These are phyloP conservation scores for Aspergillus campestris DNA, from an alignment of 495 filamentous ascomycete genomes.

Conservation along the genomic window DNA sequence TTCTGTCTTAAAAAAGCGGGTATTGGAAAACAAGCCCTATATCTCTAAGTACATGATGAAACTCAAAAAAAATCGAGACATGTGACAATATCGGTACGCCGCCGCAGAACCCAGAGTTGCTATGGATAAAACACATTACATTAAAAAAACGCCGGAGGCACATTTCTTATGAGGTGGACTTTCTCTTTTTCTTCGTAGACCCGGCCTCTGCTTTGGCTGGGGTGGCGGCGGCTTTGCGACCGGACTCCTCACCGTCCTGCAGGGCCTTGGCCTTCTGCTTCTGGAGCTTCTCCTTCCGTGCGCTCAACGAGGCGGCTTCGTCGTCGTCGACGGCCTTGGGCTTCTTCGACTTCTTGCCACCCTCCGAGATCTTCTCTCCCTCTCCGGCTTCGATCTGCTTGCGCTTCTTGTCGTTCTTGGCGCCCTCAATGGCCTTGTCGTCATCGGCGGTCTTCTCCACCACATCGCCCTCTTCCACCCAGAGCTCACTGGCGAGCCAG, in stretches of 20 bases:
- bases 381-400: conserved; percentile 36
- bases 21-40: conserved; percentile 9
- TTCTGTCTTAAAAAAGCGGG: conserved; percentile 2
- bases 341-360: conserved; percentile 49
- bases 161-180: conserved; percentile 32
- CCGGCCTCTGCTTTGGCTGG: conserved; percentile 11
- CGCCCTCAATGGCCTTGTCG: conserved; percentile 38
- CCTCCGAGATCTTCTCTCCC: conserved; percentile 49
- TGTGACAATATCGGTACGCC: conserved; percentile 33
- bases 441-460: conserved; percentile 48
- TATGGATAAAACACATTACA: conserved; percentile 22
- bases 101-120: conserved; percentile 9
- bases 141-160: conserved; percentile 16
- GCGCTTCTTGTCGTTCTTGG: conserved; percentile 59
- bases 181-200: conserved; percentile 36
- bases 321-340: conserved; percentile 37
- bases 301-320: conserved; percentile 41
- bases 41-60: conserved; percentile 6
- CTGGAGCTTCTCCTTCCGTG: conserved; percentile 52
- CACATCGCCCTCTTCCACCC: conserved; percentile 74
- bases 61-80: conserved; percentile 13
- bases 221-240: no score
- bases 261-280: conserved; percentile 44
- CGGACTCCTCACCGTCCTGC: conserved; percentile 26
- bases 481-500: conserved; percentile 85